Conservation (phyloP, 768 basidiomycete genomes). For the Tulasnella sp. region DNA sequence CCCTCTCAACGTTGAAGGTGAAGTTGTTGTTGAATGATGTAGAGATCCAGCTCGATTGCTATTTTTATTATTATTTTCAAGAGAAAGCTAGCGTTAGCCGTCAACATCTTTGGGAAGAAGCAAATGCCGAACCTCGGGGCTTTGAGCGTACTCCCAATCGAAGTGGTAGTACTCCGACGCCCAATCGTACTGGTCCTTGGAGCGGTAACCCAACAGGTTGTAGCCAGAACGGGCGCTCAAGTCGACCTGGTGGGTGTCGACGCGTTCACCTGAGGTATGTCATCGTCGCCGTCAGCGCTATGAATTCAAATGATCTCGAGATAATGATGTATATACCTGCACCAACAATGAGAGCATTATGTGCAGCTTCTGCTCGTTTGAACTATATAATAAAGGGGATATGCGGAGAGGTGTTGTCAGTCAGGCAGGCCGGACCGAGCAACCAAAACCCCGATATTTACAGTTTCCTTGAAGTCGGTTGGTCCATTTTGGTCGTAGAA, state of each 20-base stretch:
- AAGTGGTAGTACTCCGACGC: conserved; percentile 59
- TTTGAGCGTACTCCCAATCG: conserved; percentile 52
- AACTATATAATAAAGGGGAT: background rate
- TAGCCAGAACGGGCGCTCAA: conserved; percentile 53
- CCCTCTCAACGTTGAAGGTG: conserved; percentile 49
- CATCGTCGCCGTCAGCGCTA: background rate
- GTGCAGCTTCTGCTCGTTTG: background rate
- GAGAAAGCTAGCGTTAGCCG: too few species aligned
- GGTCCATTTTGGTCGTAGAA: too few species aligned
- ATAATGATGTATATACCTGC: background rate
- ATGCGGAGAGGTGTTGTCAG: background rate
- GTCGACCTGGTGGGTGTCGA: conserved; percentile 50
- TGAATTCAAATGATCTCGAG: background rate
- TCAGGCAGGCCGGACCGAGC: background rate
- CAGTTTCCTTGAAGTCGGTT: background rate
- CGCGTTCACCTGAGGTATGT: conserved; percentile 41
- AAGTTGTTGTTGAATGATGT: conserved; percentile 52
- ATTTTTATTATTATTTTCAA: conserved; percentile 19
- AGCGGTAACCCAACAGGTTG: conserved; percentile 47
- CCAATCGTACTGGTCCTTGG: conserved; percentile 44
- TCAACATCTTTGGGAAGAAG: too few species aligned
- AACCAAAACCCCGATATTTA: background rate
- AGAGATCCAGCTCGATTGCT: conserved; percentile 23
- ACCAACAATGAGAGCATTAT: background rate
- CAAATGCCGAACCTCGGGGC: conserved; percentile 61